Percentiles rank a stretch among this genome's conserved stretches.
phyloP scores from a whole-genome alignment of 192 early-diverging fungal species.

The Jimgerdemannia flammicorona region DNA sequence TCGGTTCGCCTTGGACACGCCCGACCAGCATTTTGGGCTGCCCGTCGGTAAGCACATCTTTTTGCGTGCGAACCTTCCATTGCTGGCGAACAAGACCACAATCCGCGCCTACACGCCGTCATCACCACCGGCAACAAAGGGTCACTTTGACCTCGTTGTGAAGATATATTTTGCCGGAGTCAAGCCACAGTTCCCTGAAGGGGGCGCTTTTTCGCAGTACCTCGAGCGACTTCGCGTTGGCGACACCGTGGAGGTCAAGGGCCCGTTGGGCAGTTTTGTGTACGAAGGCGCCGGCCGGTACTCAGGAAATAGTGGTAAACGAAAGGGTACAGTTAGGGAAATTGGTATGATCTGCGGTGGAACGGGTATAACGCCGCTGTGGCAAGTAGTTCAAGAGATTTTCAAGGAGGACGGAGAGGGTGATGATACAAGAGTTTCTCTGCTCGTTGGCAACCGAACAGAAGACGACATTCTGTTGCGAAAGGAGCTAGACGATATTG shows the following conservation, averaged over 20 bases:
- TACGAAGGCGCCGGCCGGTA: constrained; percentile 51
- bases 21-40: constrained; percentile 50
- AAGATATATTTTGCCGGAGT: constrained; percentile 60
- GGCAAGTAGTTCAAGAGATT: constrained; percentile 72
- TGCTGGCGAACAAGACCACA: constrained; percentile 74
- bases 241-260: constrained; percentile 76
- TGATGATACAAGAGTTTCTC: constrained; percentile 63
- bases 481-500: constrained; percentile 49
- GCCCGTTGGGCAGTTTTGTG: constrained; percentile 69
- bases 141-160: constrained; percentile 76
- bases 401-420: constrained; percentile 45
- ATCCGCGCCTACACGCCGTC: constrained; percentile 63
- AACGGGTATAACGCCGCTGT: constrained; percentile 82
- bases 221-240: constrained; percentile 66
- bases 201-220: constrained; percentile 62
- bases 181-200: constrained; percentile 20
- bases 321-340: constrained; percentile 44
- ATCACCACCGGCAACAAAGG: constrained; percentile 30
- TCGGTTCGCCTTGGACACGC: constrained; percentile 45
- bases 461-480: constrained; percentile 77
- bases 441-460: constrained; percentile 73
- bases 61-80: constrained; percentile 46
- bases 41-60: constrained; percentile 60
- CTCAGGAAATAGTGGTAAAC: constrained; percentile 1
- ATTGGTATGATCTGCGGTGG: constrained; percentile 85